Base-by-base conservation (phyloP, 2,329 filamentous ascomycete genomes). In the Xylariaceae sp. region DNA sequence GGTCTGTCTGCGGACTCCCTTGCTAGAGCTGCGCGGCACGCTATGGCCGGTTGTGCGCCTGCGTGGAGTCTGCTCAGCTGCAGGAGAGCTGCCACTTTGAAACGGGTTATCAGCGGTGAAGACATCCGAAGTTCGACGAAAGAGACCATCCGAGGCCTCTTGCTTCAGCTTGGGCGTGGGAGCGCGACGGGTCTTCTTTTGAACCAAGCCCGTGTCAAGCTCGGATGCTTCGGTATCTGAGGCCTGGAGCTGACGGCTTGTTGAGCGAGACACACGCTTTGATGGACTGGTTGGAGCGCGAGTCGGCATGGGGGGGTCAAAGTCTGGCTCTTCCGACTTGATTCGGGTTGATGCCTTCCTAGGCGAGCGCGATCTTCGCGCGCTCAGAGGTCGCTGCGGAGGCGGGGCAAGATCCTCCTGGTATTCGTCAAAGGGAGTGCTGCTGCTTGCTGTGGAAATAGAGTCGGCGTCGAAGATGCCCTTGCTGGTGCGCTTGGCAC, bases 41-140 rank as follows among this genome's bases (percentile, higher is more conserved):
- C 77, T 74, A 17, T 70, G 66, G 16, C 68, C 75, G 2, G 70
- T 65, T n/a, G 77, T 78, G 61, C 75, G 76, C 57, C 80, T 74
- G 40, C 80, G 77, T 18, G 80, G 72, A 28, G 76, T 74, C 66
- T 74, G 75, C 28, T 77, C 69, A n/a, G 73, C 67, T 6, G 79
- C 86, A 4, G 58, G 57, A 10, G 89, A 87, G 69, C 86, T 88
- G 39, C 90, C 88, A 66, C 88, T 89, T 69, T 97, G 93, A 67
- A 97, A 97, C 0, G 93, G 92, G 64, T 97, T 97, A 48, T 97
- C 90, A 60, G 86, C 81, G 1, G 88, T 90, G 70, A 97, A 97
- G 31, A 88, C 86, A 63, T 75, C 71, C 18, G 68, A 66, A 17
- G 70, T 69, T 12, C 67, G 66, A 54, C 69, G 63, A 59, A 73